Evolutionary conservation across 257 asterid species (phyloP).

Genomic region (Solanum infundibuliforme): DNA sequence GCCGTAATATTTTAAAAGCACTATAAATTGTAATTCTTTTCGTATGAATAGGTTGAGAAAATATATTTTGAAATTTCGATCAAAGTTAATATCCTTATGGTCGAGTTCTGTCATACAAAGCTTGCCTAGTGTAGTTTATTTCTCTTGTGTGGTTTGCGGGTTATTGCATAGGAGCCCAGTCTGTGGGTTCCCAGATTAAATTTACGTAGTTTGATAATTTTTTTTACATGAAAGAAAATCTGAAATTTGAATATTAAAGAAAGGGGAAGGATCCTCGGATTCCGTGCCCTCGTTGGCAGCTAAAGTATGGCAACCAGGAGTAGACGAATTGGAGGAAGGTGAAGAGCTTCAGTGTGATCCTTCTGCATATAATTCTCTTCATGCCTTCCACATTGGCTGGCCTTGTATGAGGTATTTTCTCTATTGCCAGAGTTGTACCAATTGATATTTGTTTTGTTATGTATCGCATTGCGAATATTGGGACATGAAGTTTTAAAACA

Average conservation of each 20-base stretch:
- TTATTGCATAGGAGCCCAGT: too few relatives aligned
- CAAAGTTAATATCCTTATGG: not conserved
- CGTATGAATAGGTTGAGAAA: not conserved
- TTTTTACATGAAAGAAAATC: not conserved
- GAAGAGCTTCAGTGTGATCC: slow-evolving; percentile 92
- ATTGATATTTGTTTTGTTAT: too few relatives aligned
- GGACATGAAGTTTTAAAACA: not conserved
- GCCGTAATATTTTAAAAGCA: too few relatives aligned
- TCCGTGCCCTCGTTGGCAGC: slow-evolving; percentile 28
- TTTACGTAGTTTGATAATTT: too few relatives aligned
- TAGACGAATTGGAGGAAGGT: slow-evolving; percentile 72
- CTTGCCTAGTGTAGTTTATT: too few relatives aligned
- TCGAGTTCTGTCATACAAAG: too few relatives aligned
- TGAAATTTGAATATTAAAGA: slow-evolving; percentile 9
- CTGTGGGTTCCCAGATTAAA: too few relatives aligned
- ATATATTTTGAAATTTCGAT: too few relatives aligned
- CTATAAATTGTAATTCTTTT: too few relatives aligned
- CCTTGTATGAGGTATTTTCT: slow-evolving; percentile 62
- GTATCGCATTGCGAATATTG: not conserved
- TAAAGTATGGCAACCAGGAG: slow-evolving; percentile 92
- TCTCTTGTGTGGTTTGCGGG: too few relatives aligned
- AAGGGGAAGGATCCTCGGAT: slow-evolving; percentile 52
- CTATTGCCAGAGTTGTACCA: not conserved
- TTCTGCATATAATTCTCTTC: slow-evolving; percentile 78
- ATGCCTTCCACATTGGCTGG: slow-evolving; percentile 80